phyloP scores from a whole-genome alignment of 768 basidiomycete genomes.

The Butyriboletus loyo region DNA sequence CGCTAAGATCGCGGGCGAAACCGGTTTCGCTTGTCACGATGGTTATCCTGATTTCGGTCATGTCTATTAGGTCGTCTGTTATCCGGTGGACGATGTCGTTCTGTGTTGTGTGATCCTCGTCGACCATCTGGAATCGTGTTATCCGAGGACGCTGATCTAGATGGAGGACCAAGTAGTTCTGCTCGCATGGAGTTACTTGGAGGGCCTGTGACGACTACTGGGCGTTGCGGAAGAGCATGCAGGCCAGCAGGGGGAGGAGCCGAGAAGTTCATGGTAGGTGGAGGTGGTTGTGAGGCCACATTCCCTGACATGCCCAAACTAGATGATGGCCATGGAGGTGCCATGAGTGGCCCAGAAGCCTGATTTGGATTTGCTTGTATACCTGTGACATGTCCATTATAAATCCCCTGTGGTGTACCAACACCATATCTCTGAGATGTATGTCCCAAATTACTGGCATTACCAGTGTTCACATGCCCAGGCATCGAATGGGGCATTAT shows the following conservation, averaged over 20 bases:
- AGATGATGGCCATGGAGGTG: slow-evolving; percentile 1
- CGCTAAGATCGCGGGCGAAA: slow-evolving; percentile 2
- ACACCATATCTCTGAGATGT: slow-evolving; percentile 7
- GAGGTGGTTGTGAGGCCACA: neutral
- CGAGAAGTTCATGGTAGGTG: neutral
- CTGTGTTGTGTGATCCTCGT: slow-evolving; percentile 16
- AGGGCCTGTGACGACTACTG: neutral
- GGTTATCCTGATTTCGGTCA: slow-evolving; percentile 8
- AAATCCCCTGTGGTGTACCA: neutral
- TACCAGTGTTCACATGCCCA: neutral
- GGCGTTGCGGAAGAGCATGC: slow-evolving; percentile 21
- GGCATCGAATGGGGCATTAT: neutral
- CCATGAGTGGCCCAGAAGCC: neutral
- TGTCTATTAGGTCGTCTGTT: slow-evolving; percentile 12
- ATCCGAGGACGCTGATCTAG: slow-evolving; percentile 18
- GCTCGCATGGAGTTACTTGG: slow-evolving; percentile 15
- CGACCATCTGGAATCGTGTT: slow-evolving; percentile 15
- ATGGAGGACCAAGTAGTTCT: slow-evolving; percentile 14
- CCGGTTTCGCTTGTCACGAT: slow-evolving; percentile 10
- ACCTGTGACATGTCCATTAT: neutral
- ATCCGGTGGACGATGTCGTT: slow-evolving; percentile 16
- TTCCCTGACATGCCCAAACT: slow-evolving; percentile 3
- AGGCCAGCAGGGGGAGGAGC: neutral
- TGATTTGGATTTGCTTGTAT: slow-evolving; percentile 5
- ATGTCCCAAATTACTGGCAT: neutral